Evolutionary conservation across 2,329 filamentous ascomycete genomes (phyloP), one percentile per base, ranked within the genome.

Genomic region (Cadophora gregata): DNA sequence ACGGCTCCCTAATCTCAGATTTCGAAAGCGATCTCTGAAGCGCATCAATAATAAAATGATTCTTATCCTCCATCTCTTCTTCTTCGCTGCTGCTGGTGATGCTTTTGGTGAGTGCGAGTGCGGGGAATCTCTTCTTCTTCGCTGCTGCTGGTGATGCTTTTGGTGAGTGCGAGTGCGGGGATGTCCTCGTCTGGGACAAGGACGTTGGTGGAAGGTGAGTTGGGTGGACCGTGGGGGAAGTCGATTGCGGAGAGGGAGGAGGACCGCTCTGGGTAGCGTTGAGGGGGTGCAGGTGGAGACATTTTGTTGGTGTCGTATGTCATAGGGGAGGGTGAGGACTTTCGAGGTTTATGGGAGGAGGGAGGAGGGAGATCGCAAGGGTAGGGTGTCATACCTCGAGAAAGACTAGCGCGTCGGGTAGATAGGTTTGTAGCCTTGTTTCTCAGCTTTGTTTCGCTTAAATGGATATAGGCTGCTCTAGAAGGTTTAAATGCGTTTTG

Each of bases 221-320:
- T 58, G 16, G 55, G 55, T 25, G 55, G 55, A 21, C 55, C 55
- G 55, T 58, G 55, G 3, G 55, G 55, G 33, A 58, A 58, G 10
- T 58, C 55, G 7, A 19, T 24, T 7, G 55, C 55, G 2, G 31
- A 38, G 12, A 58, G 21, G 14, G 55, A 58, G 21, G 55, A 58
- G 55, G 10, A 16, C 3, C 31, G 55, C 16, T 58, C 55, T 4
- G 55, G 55, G 31, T 42, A 36, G 16, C 21, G 24, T 9, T 12
- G 29, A 21, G 29, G 31, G 7, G 27, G n/a, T 16, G 21, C 21
- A 24, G 21, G 10, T 42, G 24, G 31, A 10, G 6, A 12, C 7
- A 12, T 38, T 1, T 3, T 25, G 8, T 27, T 58, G 12, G 12
- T 47, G 4, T 58, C 19, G 21, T 14, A 38, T 58, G 33, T 58